Evolutionary conservation across 108 stramenopile species (phyloP).

Genomic region (Seminavis robusta): DNA sequence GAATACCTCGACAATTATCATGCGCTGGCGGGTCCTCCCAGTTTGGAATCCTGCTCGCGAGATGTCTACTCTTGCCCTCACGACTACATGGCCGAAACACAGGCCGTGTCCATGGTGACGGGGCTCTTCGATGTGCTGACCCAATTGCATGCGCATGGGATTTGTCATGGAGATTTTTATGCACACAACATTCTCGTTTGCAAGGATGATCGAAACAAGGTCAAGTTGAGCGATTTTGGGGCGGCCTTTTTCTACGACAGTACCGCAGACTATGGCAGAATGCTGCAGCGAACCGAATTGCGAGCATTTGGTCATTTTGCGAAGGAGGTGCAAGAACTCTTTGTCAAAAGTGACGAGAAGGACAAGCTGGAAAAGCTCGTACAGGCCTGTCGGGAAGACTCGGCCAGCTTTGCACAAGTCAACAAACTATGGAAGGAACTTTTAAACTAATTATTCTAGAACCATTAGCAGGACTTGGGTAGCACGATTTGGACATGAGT

Average conservation of each 20-base stretch:
- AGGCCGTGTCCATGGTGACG: constrained; percentile 26
- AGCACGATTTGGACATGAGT: too few relatives aligned
- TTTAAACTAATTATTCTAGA: too few relatives aligned
- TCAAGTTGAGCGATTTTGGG: constrained; percentile 64
- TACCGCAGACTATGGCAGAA: constrained; percentile 23
- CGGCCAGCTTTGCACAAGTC: too few relatives aligned
- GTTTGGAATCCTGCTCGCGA: constrained; percentile 51
- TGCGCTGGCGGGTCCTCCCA: constrained; percentile 62
- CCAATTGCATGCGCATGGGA: constrained; percentile 38
- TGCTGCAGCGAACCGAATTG: constrained; percentile 34
- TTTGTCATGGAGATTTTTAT: constrained; percentile 76
- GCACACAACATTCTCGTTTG: constrained; percentile 61
- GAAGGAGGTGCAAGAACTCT: constrained; percentile 29
- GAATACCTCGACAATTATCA: constrained; percentile 42
- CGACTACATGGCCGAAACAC: background rate
- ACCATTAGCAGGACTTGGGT: too few relatives aligned
- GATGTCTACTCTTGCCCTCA: constrained; percentile 38
- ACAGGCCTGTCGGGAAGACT: too few relatives aligned
- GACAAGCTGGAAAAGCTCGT: too few relatives aligned
- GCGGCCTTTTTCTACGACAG: constrained; percentile 56
- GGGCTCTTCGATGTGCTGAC: constrained; percentile 27
- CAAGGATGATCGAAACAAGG: constrained; percentile 1
- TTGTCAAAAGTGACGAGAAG: too few relatives aligned
- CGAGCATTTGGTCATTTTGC: constrained; percentile 44
- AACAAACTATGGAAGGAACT: too few relatives aligned